Base-by-base conservation (phyloP, 495 filamentous ascomycete species). In the Neurospora africana region DNA sequence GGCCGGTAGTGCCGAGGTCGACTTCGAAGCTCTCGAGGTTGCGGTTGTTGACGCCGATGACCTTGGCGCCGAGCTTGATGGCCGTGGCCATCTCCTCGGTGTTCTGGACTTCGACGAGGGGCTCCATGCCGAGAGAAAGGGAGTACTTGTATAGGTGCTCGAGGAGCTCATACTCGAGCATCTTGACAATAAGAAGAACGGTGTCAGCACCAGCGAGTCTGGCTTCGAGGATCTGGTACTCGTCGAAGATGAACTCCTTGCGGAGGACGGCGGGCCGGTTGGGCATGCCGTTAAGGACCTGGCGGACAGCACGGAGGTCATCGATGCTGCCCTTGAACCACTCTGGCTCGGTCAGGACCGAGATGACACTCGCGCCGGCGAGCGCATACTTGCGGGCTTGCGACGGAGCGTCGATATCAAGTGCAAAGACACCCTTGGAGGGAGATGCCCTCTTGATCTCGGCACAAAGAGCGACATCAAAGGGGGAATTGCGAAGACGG, bases 271-370 rank as follows among this genome's bases (percentile, higher is more conserved):
- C 95, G 5, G 95, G 95, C 44, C 95, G 87, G 79, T 98, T 95
- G 0, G 92, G 89, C 88, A 98, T 92, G 13, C 91, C 92, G 74
- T 93, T 90, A 19, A 99, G 84, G 58, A 91, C 93, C 79, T 94
- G 92, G 15, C 95, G 89, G 36, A 97, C 95, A 70, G 91, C 88
- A 65, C 93, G 90, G 41, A 99, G 84, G 79, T 99, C 95, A 70
- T 99, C 95, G 69, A 98, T 93, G 74, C 91, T 94, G 37, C 95
- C 95, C 81, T 98, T 98, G 84, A 99, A 99, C 94, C 94, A 99
- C 76, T 98, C 91, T 0, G 95, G 95, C 81, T 99, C 95, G 0
- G 95, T 99, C 70, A 99, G 88, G 15, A 99, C 96, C 13, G 94
- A 98, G 75, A 99, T 98, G 37, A 96, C 91, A 75, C 95, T 97